Conservation (phyloP, 179 eudicot species). For the Silene coronaria region DNA sequence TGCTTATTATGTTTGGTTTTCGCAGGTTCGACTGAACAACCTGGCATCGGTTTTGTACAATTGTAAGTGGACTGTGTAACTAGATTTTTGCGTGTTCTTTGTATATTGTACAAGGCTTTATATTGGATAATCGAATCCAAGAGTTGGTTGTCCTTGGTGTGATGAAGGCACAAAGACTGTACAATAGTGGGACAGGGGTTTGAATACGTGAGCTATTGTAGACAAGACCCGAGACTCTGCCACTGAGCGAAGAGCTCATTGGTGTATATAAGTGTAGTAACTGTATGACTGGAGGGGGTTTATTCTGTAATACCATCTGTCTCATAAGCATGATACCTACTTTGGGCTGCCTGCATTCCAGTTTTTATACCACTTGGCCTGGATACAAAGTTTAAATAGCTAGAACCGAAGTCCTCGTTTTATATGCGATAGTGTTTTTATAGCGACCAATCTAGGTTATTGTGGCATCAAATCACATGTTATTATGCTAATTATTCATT, state of each 20-base stretch:
- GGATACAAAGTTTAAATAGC: not conserved
- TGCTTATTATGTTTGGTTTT: conserved; percentile 17
- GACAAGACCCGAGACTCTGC: not conserved
- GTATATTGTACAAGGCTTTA: no score
- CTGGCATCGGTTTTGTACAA: conserved; percentile 81
- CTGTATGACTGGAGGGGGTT: not conserved
- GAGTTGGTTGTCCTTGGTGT: not conserved
- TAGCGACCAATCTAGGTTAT: not conserved
- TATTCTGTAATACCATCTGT: not conserved
- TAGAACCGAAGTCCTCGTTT: not conserved
- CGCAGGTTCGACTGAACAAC: conserved; percentile 70
- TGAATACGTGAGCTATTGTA: not conserved
- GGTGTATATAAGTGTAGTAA: not conserved
- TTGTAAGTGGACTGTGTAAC: conserved; percentile 48
- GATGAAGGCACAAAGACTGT: not conserved
- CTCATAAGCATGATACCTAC: not conserved
- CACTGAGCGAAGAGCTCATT: not conserved
- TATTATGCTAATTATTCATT: not conserved
- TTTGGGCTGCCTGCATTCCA: not conserved
- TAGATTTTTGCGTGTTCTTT: not conserved
- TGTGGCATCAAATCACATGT: conserved; percentile 6
- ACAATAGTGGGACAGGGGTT: not conserved
- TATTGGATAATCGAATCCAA: not conserved
- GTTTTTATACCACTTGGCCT: not conserved
- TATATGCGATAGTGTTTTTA: not conserved